Conservation (phyloP, 2,329 filamentous ascomycete species). For the Ophiosphaerella herpotricha region DNA sequence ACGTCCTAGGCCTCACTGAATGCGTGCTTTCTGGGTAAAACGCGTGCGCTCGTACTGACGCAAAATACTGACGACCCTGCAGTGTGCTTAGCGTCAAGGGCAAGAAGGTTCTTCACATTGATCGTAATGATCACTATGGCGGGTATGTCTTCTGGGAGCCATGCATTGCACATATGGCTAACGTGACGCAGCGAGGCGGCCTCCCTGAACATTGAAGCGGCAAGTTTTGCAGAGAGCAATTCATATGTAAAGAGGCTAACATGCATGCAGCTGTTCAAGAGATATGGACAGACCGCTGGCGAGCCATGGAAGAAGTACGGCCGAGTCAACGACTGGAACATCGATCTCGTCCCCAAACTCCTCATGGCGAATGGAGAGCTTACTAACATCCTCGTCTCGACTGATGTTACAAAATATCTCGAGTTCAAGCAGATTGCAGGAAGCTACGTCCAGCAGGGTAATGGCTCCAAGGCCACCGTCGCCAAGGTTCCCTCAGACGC, state of each 20-base stretch:
- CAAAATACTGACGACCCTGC: constrained; percentile 22
- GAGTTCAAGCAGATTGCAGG: constrained; percentile 75
- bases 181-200: constrained; percentile 75
- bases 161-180: constrained; percentile 19
- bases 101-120: constrained; percentile 98
- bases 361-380: constrained; percentile 98
- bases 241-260: constrained; percentile 49
- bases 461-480: constrained; percentile 81
- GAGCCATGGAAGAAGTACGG: constrained; percentile 99
- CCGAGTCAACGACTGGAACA: constrained; percentile 97
- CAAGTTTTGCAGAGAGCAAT: constrained; percentile 52
- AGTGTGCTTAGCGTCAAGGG: constrained; percentile 97
- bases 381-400: constrained; percentile 97
- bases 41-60: constrained; percentile 6
- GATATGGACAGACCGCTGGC: constrained; percentile 83
- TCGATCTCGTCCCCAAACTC: constrained; percentile 97
- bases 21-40: constrained; percentile 94
- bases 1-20: constrained; percentile 81
- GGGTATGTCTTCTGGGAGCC: constrained; percentile 65
- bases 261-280: constrained; percentile 81
- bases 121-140: constrained; percentile 98
- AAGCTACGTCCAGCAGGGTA: constrained; percentile 92
- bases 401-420: constrained; percentile 67
- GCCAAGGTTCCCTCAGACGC: constrained; percentile 97
- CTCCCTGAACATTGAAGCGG: constrained; percentile 86